These are phyloP conservation scores for Arthrobotrys conoides DNA, from an alignment of 2,329 filamentous ascomycete genomes.

Conservation along the genomic window DNA sequence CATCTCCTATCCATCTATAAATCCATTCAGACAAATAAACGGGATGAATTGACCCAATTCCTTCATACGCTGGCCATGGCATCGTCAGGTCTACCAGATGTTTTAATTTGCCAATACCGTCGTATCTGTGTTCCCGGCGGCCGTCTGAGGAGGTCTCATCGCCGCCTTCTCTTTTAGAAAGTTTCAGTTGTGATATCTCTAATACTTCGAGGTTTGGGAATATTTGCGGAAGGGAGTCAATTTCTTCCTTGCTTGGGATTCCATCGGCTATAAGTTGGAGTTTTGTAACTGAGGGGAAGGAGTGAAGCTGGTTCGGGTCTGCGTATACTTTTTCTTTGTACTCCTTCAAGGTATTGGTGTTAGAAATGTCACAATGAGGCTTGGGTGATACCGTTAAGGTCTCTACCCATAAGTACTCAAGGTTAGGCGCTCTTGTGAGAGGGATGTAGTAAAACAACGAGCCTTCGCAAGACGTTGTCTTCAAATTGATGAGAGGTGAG, in stretches of 20 bases:
- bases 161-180: neutral
- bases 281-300: neutral
- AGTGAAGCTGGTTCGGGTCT: neutral
- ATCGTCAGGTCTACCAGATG: neutral
- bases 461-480: neutral
- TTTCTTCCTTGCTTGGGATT: neutral
- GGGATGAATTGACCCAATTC: neutral
- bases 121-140: neutral
- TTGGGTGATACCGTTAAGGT: neutral
- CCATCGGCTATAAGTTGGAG: neutral
- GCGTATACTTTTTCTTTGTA: neutral
- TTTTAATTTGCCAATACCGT: neutral
- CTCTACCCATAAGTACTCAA: neutral
- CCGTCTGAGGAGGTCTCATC: no score
- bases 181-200: neutral
- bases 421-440: neutral
- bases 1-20: neutral
- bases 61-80: slow-evolving; percentile 3
- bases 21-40: neutral
- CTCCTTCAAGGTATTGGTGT: no score
- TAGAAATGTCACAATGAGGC: no score
- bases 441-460: neutral
- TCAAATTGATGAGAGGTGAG: neutral
- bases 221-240: neutral
- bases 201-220: slow-evolving; percentile 4